A percentile compares a stretch with the other conserved stretches of the same genome.
Evolutionary conservation across 225 moss, liverwort and hornwort genomes (phyloP).

Genomic region (Physcomitrellopsis africana): DNA sequence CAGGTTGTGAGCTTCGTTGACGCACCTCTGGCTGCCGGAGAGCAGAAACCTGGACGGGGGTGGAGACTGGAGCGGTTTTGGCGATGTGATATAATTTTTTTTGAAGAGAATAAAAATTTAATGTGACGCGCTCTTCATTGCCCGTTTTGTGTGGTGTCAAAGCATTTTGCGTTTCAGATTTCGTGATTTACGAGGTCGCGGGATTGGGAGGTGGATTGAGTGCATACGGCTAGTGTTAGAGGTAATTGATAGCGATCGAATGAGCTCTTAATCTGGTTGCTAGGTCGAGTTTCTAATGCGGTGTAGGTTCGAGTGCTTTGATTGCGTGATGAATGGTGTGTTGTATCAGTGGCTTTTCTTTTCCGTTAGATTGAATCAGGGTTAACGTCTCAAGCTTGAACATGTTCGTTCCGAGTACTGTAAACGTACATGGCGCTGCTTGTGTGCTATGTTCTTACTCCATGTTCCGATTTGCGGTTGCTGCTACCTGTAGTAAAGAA

Average conservation of each 20-base stretch:
- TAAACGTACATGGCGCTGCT: background rate
- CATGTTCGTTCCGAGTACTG: background rate
- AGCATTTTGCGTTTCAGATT: background rate
- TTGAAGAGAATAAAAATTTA: too few species aligned
- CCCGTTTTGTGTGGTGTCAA: slow-evolving; percentile 5
- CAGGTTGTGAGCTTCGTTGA: too few species aligned
- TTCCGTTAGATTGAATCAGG: background rate
- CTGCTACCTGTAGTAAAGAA: background rate
- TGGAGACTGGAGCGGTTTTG: background rate
- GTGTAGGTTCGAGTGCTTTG: background rate
- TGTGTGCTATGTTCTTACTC: background rate
- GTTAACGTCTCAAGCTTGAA: background rate
- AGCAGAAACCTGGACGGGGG: background rate
- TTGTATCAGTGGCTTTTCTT: background rate
- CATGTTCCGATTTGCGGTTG: background rate
- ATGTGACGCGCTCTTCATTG: too few species aligned
- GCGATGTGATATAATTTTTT: background rate
- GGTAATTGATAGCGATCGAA: background rate
- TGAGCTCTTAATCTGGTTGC: background rate
- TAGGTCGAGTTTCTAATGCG: slow-evolving; percentile 15
- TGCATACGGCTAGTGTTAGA: background rate
- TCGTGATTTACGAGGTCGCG: background rate
- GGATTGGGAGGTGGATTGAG: background rate
- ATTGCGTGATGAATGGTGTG: background rate
- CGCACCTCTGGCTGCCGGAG: background rate